Evolutionary conservation across 2,329 filamentous ascomycete species (phyloP).

Genomic region (Paecilomyces fulvus): DNA sequence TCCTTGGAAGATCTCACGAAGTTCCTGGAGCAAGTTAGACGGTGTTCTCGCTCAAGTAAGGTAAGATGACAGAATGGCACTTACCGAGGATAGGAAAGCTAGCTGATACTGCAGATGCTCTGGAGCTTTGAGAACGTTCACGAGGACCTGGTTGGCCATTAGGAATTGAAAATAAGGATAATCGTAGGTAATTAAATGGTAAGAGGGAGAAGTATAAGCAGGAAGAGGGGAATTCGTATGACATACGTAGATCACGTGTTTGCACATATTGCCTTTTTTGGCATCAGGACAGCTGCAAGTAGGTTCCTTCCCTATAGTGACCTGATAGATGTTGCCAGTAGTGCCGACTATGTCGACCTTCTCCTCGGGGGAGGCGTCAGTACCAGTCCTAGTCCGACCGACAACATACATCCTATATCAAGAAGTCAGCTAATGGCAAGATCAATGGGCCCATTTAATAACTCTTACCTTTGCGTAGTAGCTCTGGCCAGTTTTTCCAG

Average conservation of each 20-base stretch:
- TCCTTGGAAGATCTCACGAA: conserved; percentile 46
- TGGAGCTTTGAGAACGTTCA: conserved; percentile 50
- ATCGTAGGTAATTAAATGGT: background rate
- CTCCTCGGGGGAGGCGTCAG: conserved; percentile 40
- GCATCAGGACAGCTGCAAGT: conserved; percentile 49
- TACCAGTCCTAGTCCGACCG: conserved; percentile 38
- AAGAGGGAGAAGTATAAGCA: background rate
- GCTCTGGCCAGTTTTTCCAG: conserved; percentile 42
- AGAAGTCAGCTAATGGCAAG: background rate
- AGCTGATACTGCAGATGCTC: conserved; percentile 50
- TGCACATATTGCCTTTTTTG: conserved; percentile 52
- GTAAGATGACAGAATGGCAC: conserved; percentile 6
- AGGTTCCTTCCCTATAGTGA: conserved; percentile 45
- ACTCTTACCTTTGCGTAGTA: conserved; percentile 35
- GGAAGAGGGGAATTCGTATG: no score
- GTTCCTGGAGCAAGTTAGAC: conserved; percentile 33
- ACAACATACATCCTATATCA: conserved; percentile 47
- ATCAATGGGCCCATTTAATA: background rate
- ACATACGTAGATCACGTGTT: conserved; percentile 52
- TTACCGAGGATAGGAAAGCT: conserved; percentile 47
- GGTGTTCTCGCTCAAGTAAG: background rate
- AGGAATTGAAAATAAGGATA: conserved; percentile 3
- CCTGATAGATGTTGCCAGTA: conserved; percentile 56
- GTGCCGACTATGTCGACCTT: conserved; percentile 50
- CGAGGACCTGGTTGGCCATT: conserved; percentile 38